Conservation (phyloP, 1,284 basidiomycete species). For the Cutaneotrichosporon sp. region DNA sequence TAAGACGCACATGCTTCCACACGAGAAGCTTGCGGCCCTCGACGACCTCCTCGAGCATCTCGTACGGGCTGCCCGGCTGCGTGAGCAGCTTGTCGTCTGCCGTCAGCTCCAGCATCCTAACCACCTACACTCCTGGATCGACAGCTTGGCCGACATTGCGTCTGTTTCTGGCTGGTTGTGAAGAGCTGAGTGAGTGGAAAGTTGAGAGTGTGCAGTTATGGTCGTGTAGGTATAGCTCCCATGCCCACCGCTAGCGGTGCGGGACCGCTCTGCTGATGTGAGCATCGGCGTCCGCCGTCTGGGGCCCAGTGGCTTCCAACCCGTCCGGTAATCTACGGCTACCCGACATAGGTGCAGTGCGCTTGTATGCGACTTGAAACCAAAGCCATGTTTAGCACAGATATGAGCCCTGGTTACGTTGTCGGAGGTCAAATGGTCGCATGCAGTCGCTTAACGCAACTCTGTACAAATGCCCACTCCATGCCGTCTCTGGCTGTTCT, state of each 20-base stretch:
- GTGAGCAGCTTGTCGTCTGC: conserved; percentile 44
- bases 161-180: not conserved
- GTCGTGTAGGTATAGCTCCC: not conserved
- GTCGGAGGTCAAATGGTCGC: not conserved
- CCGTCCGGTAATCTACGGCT: no score
- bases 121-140: conserved; percentile 5
- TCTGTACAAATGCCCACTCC: not conserved
- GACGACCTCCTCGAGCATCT: conserved; percentile 40
- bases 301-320: no score
- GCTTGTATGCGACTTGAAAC: no score
- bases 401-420: no score
- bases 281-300: not conserved
- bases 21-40: conserved; percentile 30
- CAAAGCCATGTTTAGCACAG: no score
- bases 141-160: conserved; percentile 2
- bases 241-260: not conserved
- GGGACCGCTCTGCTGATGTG: not conserved
- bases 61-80: conserved; percentile 39
- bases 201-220: not conserved
- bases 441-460: not conserved
- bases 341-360: no score
- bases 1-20: conserved; percentile 44
- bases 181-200: not conserved
- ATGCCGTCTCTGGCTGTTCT: not conserved
- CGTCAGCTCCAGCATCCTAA: not conserved